Evolutionary conservation across 805 yeast species (phyloP).

Genomic region (Torulaspora gathmanii): DNA sequence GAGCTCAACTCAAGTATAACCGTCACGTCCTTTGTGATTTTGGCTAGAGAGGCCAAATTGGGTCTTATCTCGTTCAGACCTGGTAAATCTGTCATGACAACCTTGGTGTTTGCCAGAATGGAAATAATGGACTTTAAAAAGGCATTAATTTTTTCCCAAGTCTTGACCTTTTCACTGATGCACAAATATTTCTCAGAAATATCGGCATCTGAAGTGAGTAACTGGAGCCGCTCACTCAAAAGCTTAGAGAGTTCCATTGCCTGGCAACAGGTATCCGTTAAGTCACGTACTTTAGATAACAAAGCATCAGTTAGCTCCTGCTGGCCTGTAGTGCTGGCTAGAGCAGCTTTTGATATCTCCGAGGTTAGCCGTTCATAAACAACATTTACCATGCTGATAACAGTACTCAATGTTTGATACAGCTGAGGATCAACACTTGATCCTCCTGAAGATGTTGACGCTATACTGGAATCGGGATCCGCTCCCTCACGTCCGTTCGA

Average conservation of each 20-base stretch:
- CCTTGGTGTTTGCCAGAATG: slow-evolving; percentile 77
- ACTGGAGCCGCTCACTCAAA: slow-evolving; percentile 51
- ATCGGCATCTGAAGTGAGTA: slow-evolving; percentile 36
- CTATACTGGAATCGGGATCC: slow-evolving; percentile 23
- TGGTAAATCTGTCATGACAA: slow-evolving; percentile 76
- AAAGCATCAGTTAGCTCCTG: slow-evolving; percentile 34
- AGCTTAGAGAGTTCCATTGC: slow-evolving; percentile 80
- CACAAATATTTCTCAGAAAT: slow-evolving; percentile 39
- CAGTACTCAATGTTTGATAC: slow-evolving; percentile 57
- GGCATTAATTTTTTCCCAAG: slow-evolving; percentile 82
- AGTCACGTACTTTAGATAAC: slow-evolving; percentile 65
- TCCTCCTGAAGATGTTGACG: slow-evolving; percentile 29
- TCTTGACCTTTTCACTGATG: slow-evolving; percentile 50
- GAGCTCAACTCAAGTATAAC: slow-evolving; percentile 70
- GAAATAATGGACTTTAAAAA: slow-evolving; percentile 79
- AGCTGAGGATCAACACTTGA: slow-evolving; percentile 62
- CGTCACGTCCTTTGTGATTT: slow-evolving; percentile 88
- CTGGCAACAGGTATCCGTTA: slow-evolving; percentile 68
- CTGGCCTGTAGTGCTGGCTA: slow-evolving; percentile 43
- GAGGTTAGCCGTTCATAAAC: slow-evolving; percentile 70
- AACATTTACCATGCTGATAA: slow-evolving; percentile 65
- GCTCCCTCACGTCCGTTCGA: slow-evolving; percentile 9
- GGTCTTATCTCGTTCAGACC: slow-evolving; percentile 74
- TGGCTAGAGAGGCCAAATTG: slow-evolving; percentile 73
- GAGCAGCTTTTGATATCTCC: slow-evolving; percentile 62